Percentiles rank a stretch among this genome's conserved stretches.
phyloP scores from a whole-genome alignment of 108 stramenopile genomes.

The Aurantiochytrium sp. region DNA sequence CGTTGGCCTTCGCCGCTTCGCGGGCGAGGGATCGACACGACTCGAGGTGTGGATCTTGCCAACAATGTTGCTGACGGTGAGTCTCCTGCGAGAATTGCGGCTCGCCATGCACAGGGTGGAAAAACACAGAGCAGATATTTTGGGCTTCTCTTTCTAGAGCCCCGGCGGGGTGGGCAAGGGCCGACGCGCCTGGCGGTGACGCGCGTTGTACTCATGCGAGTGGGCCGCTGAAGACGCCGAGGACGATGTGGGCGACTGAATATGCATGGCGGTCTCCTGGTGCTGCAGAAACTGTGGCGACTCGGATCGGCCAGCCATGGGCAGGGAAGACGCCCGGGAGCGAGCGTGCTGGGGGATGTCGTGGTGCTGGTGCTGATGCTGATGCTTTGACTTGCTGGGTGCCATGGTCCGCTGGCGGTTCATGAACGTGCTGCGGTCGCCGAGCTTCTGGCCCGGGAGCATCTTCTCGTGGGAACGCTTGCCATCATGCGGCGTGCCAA shows the following conservation, averaged over 20 bases:
- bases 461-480: background rate
- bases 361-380: background rate
- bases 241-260: background rate
- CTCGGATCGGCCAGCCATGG: background rate
- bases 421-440: background rate
- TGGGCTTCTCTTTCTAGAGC: too few relatives aligned
- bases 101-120: too few relatives aligned
- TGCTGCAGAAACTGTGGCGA: background rate
- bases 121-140: too few relatives aligned
- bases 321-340: background rate
- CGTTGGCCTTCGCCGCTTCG: too few relatives aligned
- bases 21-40: too few relatives aligned
- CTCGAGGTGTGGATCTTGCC: too few relatives aligned
- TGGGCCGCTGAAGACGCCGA: background rate
- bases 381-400: background rate
- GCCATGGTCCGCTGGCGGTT: background rate
- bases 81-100: too few relatives aligned
- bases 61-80: too few relatives aligned
- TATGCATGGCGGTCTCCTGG: background rate
- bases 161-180: background rate
- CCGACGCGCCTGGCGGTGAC: background rate
- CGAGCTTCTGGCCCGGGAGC: background rate
- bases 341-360: too few relatives aligned
- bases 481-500: conserved; percentile 10
- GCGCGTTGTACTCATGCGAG: background rate